Base-by-base conservation (phyloP, 805 yeast species). In the Grigorovia yakushimaensis region DNA sequence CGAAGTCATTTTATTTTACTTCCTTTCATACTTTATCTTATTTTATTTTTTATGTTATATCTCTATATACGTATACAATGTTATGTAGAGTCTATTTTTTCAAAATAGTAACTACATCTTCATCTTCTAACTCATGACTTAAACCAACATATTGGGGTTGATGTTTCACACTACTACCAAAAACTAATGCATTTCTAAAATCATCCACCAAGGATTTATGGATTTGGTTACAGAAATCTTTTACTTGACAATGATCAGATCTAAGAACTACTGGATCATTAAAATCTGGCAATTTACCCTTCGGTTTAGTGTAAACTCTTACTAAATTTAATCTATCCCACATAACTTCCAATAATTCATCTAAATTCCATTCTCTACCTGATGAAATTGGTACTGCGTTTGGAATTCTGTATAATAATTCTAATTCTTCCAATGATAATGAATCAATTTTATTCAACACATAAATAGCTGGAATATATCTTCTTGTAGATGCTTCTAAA, bases 91-190 rank as follows among this genome's bases (percentile, higher is more conserved):
- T 11, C 55, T 53, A 68, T 64, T 86, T 83, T 72, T 89, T 89
- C 69, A 89, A 76, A 57, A 89, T 87, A 18, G 98, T 91, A 45
- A 93, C 95, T 30, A 93, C 98, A 68, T 93, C 99, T 69, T 93
- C 99, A 68, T 93, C 99, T 68, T 82, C 84, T 57, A 93, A 72
- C 11, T 66, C 73, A 70, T 93, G 98, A 42, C 76, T 67, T 55
- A 93, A 73, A 24, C 98, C 98, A 42, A 91, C 98, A 55, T 82
- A 80, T 70, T 93, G 98, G 15, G 98, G 98, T 68, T 91, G 97
- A 66, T 93, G 98, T 72, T 93, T 93, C 46, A 91, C 98, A 64
- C 95, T 84, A 27, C 84, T 77, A 36, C 99, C 99, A 62, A 74
- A 93, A 1, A 93, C 98, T 51, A 88, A 77, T 1, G 98, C 98